Evolutionary conservation across 805 yeast species (phyloP).

Genomic region (Metschnikowia baotianmanensis): DNA sequence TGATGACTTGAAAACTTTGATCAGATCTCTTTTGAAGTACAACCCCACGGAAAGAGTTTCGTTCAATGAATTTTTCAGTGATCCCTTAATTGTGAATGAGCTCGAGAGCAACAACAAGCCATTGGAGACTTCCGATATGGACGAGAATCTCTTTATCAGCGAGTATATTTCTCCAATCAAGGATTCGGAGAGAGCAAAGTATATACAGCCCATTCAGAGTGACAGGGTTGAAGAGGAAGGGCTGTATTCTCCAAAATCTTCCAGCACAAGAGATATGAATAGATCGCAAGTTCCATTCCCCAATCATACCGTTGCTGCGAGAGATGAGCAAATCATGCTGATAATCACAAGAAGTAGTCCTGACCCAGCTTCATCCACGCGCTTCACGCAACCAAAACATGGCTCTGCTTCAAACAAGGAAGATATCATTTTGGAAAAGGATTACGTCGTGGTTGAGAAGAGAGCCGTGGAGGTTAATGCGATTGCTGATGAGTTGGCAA

Average conservation of each 20-base stretch:
- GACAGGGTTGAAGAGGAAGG: constrained; percentile 2
- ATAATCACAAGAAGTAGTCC: constrained; percentile 46
- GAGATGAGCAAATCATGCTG: constrained; percentile 47
- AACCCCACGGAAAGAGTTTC: constrained; percentile 87
- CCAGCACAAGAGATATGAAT: not conserved
- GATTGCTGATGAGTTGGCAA: constrained; percentile 86
- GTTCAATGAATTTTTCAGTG: constrained; percentile 81
- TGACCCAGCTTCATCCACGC: constrained; percentile 32
- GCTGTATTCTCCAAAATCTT: not conserved
- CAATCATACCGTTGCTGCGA: constrained; percentile 7
- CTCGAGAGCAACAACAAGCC: constrained; percentile 54
- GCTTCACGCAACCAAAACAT: constrained; percentile 22
- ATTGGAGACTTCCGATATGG: constrained; percentile 62
- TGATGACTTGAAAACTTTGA: constrained; percentile 62
- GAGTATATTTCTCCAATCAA: constrained; percentile 62
- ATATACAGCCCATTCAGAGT: constrained; percentile 18
- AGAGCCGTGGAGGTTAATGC: constrained; percentile 94
- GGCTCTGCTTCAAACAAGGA: constrained; percentile 24
- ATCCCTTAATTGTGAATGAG: constrained; percentile 60
- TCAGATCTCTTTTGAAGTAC: constrained; percentile 72
- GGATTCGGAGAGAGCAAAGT: constrained; percentile 23
- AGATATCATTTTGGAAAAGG: constrained; percentile 66
- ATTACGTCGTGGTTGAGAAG: constrained; percentile 93
- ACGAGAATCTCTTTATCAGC: constrained; percentile 79
- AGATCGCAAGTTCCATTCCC: constrained; percentile 5